Base-by-base conservation (phyloP, 2,329 filamentous ascomycete species). In the Trichoderma sp. region DNA sequence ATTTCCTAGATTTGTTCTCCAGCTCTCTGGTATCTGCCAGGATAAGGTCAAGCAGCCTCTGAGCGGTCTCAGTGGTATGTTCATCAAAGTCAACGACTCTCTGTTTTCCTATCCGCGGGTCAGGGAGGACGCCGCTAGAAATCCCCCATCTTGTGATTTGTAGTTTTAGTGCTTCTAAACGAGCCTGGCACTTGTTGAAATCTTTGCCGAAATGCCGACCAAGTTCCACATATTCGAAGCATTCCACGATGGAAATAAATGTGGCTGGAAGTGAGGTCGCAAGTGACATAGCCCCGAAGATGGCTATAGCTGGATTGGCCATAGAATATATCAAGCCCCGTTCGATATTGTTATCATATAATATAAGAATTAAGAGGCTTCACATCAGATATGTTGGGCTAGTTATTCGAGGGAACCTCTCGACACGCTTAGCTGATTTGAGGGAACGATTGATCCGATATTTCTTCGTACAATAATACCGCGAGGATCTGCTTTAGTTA, bases 131-230 rank as follows among this genome's bases (percentile, higher is more conserved):
- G 3, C 21, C 33, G 2, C 21, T 65, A 1, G 33, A 24, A 7
- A 65, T 41, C 6, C n/a, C 33, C 62, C 62, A 27, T 38, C 62
- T 65, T 14, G 33, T 65, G 6, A 65, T 64, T 38, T 64, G 21
- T 14, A 64, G 6, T 11, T 24, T 38, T 0, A 41, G 12, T 9
- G 33, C 33, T 64, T 64, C 31, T 64, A 16, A 11, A 16, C n/a
- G 33, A 24, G 21, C 62, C 3, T 64, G 21, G 1, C 33, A 18
- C 21, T 64, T 64, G 24, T 41, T n/a, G 6, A 64, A 38, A 11
- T 16, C 62, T 27, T 64, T 41, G 14, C 31, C 33, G 16, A 38
- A 64, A 16, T 3, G 33, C 31, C 12, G 31, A 24, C n/a, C 31
- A 8, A 41, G 62, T 21, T 64, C 31, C 11, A 64, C n/a, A 12